These are phyloP conservation scores for Tricholoma flavovirens DNA, from an alignment of 768 basidiomycete species.

Conservation along the genomic window DNA sequence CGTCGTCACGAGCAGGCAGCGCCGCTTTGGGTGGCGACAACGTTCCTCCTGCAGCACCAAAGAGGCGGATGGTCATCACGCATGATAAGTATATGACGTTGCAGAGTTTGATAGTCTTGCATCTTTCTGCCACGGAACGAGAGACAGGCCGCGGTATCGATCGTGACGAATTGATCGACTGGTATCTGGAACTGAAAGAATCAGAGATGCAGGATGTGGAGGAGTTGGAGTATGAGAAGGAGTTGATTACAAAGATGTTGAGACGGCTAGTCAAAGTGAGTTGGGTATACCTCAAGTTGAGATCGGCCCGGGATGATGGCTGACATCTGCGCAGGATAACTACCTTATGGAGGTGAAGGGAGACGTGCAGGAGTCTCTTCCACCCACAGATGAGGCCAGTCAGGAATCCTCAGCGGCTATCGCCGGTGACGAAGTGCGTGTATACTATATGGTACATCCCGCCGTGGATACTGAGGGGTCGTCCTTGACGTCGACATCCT, in stretches of 20 bases:
- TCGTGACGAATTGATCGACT: conserved; percentile 89
- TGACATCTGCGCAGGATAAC: conserved; percentile 52
- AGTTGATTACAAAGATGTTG: conserved; percentile 85
- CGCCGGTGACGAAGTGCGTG: conserved; percentile 55
- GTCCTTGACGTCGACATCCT: conserved; percentile 33
- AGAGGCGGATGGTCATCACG: conserved; percentile 83
- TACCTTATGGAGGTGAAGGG: conserved; percentile 81
- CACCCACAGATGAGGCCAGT: conserved; percentile 57
- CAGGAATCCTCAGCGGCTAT: conserved; percentile 43
- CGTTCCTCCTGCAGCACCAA: conserved; percentile 41
- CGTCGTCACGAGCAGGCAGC: conserved; percentile 36
- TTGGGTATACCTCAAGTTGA: not conserved
- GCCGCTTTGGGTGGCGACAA: conserved; percentile 29
- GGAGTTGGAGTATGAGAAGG: conserved; percentile 85
- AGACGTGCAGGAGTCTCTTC: conserved; percentile 76
- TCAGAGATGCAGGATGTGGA: conserved; percentile 76
- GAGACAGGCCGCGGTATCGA: conserved; percentile 74
- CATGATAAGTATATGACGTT: conserved; percentile 93
- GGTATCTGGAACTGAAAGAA: conserved; percentile 93
- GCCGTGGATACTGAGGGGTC: conserved; percentile 70
- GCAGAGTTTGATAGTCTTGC: conserved; percentile 82
- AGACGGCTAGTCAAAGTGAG: conserved; percentile 86
- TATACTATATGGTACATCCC: conserved; percentile 90
- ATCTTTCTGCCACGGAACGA: conserved; percentile 72
- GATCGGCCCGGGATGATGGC: not conserved